Percentiles rank a stretch among this genome's conserved stretches.
Evolutionary conservation across 2,329 filamentous ascomycete species (phyloP).

Genomic region (Rutstroemia sp.): DNA sequence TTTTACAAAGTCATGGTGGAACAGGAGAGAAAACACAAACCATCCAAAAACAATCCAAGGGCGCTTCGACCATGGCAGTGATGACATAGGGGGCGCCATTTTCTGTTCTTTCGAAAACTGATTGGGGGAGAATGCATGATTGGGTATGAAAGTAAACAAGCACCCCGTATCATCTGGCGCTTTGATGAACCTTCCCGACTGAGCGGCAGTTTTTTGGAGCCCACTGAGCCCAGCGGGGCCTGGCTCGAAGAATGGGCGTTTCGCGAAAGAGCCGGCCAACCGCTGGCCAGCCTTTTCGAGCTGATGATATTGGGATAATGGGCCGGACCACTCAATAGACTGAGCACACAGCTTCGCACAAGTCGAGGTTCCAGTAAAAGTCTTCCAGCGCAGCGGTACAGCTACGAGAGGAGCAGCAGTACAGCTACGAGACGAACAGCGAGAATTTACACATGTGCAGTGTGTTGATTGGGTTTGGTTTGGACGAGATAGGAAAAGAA

Average conservation of each 20-base stretch:
- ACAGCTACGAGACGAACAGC: neutral
- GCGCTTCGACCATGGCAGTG: neutral
- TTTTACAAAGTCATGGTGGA: neutral
- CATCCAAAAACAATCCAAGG: neutral
- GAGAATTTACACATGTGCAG: no score
- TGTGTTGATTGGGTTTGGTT: no score
- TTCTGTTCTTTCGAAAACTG: neutral
- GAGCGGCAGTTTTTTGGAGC: neutral
- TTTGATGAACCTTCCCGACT: neutral
- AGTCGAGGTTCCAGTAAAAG: neutral
- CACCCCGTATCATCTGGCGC: neutral
- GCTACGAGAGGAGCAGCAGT: neutral
- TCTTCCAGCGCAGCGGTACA: neutral
- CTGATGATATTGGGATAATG: neutral
- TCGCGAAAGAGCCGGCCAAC: neutral
- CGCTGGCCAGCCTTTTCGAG: neutral
- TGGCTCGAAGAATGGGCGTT: neutral
- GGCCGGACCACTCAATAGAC: neutral
- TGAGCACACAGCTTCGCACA: no score
- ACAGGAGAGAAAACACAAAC: neutral
- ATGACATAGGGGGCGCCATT: neutral
- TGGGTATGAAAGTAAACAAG: neutral
- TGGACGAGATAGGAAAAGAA: no score
- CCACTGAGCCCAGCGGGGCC: neutral
- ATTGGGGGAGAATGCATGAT: conserved; percentile 1